A percentile compares a stretch with the other conserved stretches of the same genome.
phyloP scores from a whole-genome alignment of 2,329 filamentous ascomycete species.

The Periconia digitata region DNA sequence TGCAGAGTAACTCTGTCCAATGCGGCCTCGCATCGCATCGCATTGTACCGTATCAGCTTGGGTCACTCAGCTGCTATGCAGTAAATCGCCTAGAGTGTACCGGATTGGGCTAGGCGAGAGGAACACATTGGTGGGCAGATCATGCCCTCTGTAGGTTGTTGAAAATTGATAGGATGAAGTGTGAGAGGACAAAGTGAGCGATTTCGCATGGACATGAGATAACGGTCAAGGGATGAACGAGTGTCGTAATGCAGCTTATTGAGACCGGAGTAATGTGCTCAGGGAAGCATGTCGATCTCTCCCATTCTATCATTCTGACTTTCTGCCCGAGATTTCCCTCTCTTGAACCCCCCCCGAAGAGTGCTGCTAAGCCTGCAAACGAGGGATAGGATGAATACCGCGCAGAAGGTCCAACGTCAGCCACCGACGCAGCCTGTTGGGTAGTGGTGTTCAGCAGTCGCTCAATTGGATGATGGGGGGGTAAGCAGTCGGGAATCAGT shows the following conservation, averaged over 20 bases:
- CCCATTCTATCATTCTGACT: not conserved
- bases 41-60: not conserved
- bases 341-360: not conserved
- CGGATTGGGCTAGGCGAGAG: conserved; percentile 13
- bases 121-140: no score
- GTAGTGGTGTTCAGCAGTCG: conserved; percentile 1
- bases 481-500: conserved; percentile 14
- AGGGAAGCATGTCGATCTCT: not conserved
- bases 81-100: conserved; percentile 2
- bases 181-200: conserved; percentile 1
- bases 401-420: conserved; percentile 31
- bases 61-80: conserved; percentile 7
- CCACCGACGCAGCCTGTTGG: conserved; percentile 13
- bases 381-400: conserved; percentile 7
- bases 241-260: conserved; percentile 14
- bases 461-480: conserved; percentile 12
- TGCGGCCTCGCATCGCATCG: not conserved
- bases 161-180: not conserved
- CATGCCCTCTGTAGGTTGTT: conserved; percentile 11
- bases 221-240: not conserved
- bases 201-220: conserved; percentile 3
- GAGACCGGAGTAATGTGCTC: not conserved
- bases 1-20: conserved; percentile 17
- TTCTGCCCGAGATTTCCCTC: no score
- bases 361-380: not conserved